These are phyloP conservation scores for Rhypophila decipiens DNA, from an alignment of 495 filamentous ascomycete species.

Conservation along the genomic window DNA sequence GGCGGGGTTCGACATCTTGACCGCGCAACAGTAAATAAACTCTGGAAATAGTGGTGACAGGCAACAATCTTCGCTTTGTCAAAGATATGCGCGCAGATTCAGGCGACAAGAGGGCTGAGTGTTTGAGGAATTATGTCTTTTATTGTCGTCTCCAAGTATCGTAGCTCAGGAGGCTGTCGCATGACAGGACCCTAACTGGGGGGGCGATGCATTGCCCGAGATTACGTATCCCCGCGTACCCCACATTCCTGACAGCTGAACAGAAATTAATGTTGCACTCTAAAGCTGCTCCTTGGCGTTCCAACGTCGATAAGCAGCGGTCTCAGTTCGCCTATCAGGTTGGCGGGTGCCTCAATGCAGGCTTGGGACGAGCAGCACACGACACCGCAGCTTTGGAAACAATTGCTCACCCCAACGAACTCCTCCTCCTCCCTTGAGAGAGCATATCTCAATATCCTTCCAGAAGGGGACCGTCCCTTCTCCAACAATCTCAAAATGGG, in stretches of 20 bases:
- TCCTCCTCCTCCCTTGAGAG: neutral
- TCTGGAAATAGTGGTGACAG: neutral
- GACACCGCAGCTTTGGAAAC: too few species aligned
- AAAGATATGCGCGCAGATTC: neutral
- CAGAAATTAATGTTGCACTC: too few species aligned
- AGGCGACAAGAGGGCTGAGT: neutral
- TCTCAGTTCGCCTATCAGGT: too few species aligned
- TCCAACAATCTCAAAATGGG: constrained; percentile 39
- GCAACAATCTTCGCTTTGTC: too few species aligned
- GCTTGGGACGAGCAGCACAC: too few species aligned
- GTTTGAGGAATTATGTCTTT: neutral
- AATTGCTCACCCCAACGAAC: neutral
- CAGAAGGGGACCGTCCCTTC: too few species aligned
- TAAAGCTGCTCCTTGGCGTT: too few species aligned
- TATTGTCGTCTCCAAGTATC: neutral
- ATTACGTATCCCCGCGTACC: constrained; percentile 20
- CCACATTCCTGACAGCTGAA: too few species aligned
- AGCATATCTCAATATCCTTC: too few species aligned
- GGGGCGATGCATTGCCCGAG: constrained; percentile 7
- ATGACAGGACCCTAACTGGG: constrained; percentile 8
- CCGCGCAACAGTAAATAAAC: neutral
- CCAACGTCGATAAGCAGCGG: too few species aligned
- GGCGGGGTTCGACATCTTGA: constrained; percentile 36
- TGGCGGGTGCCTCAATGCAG: too few species aligned
- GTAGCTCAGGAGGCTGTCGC: constrained; percentile 12